These are phyloP conservation scores for Hypoxylon sp. DNA, from an alignment of 2,329 filamentous ascomycete species.

Conservation along the genomic window DNA sequence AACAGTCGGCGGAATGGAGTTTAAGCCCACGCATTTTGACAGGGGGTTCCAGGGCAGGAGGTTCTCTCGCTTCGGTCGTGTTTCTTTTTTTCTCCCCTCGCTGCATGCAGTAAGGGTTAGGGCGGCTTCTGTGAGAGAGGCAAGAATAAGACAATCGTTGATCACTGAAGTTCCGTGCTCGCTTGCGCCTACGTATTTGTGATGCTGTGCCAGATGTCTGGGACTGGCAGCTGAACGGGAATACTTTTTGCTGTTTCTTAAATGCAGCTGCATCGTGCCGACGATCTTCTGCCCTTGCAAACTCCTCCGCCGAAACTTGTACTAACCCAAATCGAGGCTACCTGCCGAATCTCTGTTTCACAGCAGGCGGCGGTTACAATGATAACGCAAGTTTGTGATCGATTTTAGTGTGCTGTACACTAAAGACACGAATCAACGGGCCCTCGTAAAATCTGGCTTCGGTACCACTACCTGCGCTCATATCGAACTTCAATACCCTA, in stretches of 20 bases:
- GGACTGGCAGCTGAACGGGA: constrained; percentile 31
- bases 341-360: constrained; percentile 46
- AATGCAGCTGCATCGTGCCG: constrained; percentile 29
- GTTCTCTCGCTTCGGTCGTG: constrained; percentile 37
- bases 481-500: constrained; percentile 9
- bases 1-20: constrained; percentile 1
- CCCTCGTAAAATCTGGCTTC: constrained; percentile 5
- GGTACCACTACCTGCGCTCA: constrained; percentile 9
- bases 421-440: constrained; percentile 26
- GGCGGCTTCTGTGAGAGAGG: constrained; percentile 40
- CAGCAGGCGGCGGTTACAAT: constrained; percentile 40
- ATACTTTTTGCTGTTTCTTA: constrained; percentile 10
- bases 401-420: constrained; percentile 23
- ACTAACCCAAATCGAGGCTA: constrained; percentile 40
- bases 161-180: constrained; percentile 36
- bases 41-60: constrained; percentile 31
- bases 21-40: constrained; percentile 22
- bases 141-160: constrained; percentile 44
- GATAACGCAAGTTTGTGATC: constrained; percentile 31
- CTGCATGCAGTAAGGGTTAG: constrained; percentile 33
- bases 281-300: constrained; percentile 21
- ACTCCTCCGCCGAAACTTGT: constrained; percentile 24
- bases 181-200: constrained; percentile 31
- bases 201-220: constrained; percentile 34
- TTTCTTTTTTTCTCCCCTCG: constrained; percentile 28